Percentiles rank a stretch among this genome's conserved stretches.
These are phyloP conservation scores for Trichoderma sp. DNA, from an alignment of 2,329 filamentous ascomycete genomes.

Conservation along the genomic window DNA sequence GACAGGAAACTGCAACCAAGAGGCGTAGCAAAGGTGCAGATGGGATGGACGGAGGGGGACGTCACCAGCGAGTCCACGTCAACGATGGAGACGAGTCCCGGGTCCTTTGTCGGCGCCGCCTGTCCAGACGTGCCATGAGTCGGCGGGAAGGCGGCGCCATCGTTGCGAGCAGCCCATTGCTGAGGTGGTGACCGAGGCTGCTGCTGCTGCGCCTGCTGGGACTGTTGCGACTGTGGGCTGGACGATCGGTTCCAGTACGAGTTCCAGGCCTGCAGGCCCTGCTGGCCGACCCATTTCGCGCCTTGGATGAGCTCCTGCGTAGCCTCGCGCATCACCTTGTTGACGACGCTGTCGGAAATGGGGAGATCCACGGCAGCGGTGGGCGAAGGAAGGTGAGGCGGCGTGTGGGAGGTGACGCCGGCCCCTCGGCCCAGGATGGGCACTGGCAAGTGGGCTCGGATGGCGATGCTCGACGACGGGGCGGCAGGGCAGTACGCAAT, in stretches of 20 bases:
- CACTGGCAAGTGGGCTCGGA: conserved; percentile 67
- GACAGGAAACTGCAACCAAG: conserved; percentile 81
- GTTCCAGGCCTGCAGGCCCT: conserved; percentile 76
- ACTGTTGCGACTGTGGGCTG: conserved; percentile 43
- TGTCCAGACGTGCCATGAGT: conserved; percentile 69
- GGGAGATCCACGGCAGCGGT: conserved; percentile 73
- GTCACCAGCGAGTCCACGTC: conserved; percentile 65
- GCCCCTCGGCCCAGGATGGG: conserved; percentile 58
- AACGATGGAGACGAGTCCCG: conserved; percentile 73
- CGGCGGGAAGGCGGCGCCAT: conserved; percentile 66
- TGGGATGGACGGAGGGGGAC: conserved; percentile 59
- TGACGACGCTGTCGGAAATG: conserved; percentile 70
- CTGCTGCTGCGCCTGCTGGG: conserved; percentile 41
- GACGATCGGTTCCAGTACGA: conserved; percentile 72
- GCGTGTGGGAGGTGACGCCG: conserved; percentile 39
- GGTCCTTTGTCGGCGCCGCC: conserved; percentile 59
- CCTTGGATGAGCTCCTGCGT: conserved; percentile 77
- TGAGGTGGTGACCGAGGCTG: conserved; percentile 49
- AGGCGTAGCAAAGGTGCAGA: conserved; percentile 70
- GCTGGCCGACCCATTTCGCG: conserved; percentile 75
- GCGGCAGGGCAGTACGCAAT: conserved; percentile 74
- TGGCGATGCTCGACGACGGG: conserved; percentile 69
- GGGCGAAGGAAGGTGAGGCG: conserved; percentile 41
- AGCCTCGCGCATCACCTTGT: conserved; percentile 76
- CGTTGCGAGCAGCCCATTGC: conserved; percentile 54